These are phyloP conservation scores for Phaeotremella skinneri DNA, from an alignment of 768 basidiomycete species.

Conservation along the genomic window DNA sequence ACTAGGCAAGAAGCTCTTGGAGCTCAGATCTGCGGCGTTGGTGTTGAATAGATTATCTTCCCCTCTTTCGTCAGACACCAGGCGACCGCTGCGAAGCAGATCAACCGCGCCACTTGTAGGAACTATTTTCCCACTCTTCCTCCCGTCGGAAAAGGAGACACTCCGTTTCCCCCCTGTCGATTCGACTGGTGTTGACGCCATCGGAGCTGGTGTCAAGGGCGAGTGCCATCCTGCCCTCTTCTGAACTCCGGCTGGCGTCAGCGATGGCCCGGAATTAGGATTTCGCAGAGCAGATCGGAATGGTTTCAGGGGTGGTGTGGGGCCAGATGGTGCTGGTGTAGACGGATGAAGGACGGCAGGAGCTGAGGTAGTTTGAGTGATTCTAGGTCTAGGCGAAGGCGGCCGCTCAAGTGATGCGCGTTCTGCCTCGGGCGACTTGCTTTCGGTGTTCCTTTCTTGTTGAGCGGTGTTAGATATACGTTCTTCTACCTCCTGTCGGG, in stretches of 20 bases:
- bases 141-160: slow-evolving; percentile 96
- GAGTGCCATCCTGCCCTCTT: slow-evolving; percentile 38
- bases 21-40: slow-evolving; percentile 10
- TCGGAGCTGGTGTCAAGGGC: slow-evolving; percentile 25
- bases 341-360: slow-evolving; percentile 33
- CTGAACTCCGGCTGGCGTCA: slow-evolving; percentile 33
- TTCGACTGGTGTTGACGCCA: slow-evolving; percentile 6
- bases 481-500: no score
- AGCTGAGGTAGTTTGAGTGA: slow-evolving; percentile 28
- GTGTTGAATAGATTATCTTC: slow-evolving; percentile 1
- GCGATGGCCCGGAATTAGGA: slow-evolving; percentile 19
- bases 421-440: no score
- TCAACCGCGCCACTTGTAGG: slow-evolving; percentile 6
- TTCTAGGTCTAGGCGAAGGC: slow-evolving; percentile 27
- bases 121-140: slow-evolving; percentile 76
- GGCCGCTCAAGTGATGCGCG: no score
- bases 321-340: slow-evolving; percentile 18
- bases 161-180: slow-evolving; percentile 34
- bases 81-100: not conserved
- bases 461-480: no score
- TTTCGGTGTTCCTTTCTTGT: no score
- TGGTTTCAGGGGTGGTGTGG: slow-evolving; percentile 17
- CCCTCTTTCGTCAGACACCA: slow-evolving; percentile 9
- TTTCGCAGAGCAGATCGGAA: slow-evolving; percentile 44
- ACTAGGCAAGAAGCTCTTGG: slow-evolving; percentile 53